Percentiles rank a stretch among this genome's conserved stretches.
Conservation (phyloP, 2,329 filamentous ascomycete species). For the Fusarium veterinarium region DNA sequence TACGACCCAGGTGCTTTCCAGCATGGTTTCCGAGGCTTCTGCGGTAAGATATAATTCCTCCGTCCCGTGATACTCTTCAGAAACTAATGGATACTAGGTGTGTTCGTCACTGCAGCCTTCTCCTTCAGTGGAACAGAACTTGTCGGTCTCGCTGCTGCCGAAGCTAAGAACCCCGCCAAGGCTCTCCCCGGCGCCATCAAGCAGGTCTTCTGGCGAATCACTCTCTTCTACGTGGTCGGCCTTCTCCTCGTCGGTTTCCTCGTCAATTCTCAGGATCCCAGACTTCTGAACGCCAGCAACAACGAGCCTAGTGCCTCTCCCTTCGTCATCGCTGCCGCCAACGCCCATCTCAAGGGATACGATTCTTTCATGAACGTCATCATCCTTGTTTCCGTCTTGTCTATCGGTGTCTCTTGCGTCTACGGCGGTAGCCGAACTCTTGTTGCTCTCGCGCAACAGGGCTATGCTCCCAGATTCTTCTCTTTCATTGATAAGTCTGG, state of each 20-base stretch:
- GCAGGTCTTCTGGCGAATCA: constrained; percentile 75
- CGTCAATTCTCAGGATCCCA: constrained; percentile 57
- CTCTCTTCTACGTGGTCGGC: constrained; percentile 65
- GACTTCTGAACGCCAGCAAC: constrained; percentile 61
- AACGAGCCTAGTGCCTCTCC: constrained; percentile 57
- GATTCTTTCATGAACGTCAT: constrained; percentile 70
- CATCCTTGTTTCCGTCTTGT: constrained; percentile 68
- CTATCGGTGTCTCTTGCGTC: constrained; percentile 68
- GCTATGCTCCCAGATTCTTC: constrained; percentile 67
- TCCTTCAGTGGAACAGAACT: constrained; percentile 79
- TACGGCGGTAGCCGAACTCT: constrained; percentile 70
- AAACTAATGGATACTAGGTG: constrained; percentile 20
- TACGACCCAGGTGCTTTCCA: constrained; percentile 68
- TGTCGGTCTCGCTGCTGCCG: constrained; percentile 79
- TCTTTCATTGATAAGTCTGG: constrained; percentile 68
- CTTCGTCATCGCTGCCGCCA: constrained; percentile 68
- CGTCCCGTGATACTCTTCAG: fast-evolving
- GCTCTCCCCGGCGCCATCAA: constrained; percentile 85
- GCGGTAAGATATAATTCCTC: constrained; percentile 57
- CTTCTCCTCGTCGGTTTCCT: constrained; percentile 65
- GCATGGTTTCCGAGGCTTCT: constrained; percentile 80
- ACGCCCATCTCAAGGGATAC: constrained; percentile 63
- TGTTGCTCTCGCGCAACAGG: constrained; percentile 68
- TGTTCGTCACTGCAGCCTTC: constrained; percentile 75
- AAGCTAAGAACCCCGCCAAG: constrained; percentile 76